phyloP scores from a whole-genome alignment of 2,329 filamentous ascomycete genomes.

The Pseudogymnoascus sp. region DNA sequence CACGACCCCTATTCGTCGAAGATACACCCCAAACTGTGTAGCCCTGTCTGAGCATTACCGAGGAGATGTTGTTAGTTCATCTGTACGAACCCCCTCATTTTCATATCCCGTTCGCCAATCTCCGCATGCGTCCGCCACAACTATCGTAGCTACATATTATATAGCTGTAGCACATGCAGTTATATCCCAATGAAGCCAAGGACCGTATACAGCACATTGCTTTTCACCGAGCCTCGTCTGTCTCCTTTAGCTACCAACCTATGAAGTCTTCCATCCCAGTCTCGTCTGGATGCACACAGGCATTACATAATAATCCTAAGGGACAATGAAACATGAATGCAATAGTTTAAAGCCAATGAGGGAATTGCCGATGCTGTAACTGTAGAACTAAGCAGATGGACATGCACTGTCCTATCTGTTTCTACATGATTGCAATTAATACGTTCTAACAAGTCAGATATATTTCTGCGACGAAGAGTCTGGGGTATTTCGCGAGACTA shows the following conservation, averaged over 20 bases:
- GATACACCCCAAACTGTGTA: not conserved
- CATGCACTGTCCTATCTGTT: not conserved
- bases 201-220: not conserved
- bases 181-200: not conserved
- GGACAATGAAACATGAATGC: not conserved
- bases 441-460: not conserved
- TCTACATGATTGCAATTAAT: not conserved
- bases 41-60: not conserved
- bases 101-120: not conserved
- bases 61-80: not conserved
- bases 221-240: not conserved
- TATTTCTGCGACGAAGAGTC: not conserved
- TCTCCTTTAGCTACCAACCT: not conserved
- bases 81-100: not conserved
- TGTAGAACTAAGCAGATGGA: not conserved
- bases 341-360: not conserved
- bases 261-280: not conserved
- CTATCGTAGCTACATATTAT: not conserved
- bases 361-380: not conserved
- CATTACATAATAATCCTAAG: not conserved
- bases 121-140: not conserved
- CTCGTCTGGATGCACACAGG: not conserved
- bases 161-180: not conserved
- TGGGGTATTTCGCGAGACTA: not conserved
- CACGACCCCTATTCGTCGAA: not conserved